Evolutionary conservation across 495 filamentous ascomycete genomes (phyloP), one percentile per base, ranked within the genome.

Genomic region (Saxispiralis lemnorum): DNA sequence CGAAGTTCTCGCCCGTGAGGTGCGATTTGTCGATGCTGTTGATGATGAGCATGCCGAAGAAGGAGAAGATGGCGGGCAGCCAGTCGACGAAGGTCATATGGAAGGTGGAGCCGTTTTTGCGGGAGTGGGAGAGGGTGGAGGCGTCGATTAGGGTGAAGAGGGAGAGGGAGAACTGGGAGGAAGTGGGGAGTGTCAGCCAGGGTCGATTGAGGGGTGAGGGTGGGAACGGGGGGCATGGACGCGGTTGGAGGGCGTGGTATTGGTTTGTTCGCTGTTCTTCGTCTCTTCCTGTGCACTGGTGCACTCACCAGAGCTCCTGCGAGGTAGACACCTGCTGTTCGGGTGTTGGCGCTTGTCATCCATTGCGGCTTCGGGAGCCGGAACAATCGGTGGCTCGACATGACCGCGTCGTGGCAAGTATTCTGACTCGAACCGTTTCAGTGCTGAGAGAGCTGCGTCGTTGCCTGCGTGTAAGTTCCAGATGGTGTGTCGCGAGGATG

Each of bases 51-150:
- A 96, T 96, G 37, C 92, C 92, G 16, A 96, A 72, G 39, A 76
- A 71, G 36, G 75, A 81, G 68, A 93, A 99, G 67, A 99, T 93
- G 44, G 85, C 78, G 16, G 92, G 92, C 51, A 99, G 83, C 92
- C 92, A 99, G 71, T 99, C 92, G 55, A 96, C 73, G 62, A 96
- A 95, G 59, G 73, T 87, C 56, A 99, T 76, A 67, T 99, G 87
- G 41, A 93, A 72, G 59, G 75, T 61, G 15, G 80, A 81, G 41
- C 71, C 76, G 66, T 94, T 96, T 53, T 69, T 72, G 31, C 68
- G 44, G 45, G 81, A 85, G 54, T 79, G 75, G 41, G 83, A 93
- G 71, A 79, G 96, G 36, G 84, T 74, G 15, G 89, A 79, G 35
- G 80, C 76, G 62, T 99, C 92, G 64, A 99, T 75, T 54, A 95